phyloP scores from a whole-genome alignment of 768 basidiomycete genomes.

The Tricholoma saponaceum region DNA sequence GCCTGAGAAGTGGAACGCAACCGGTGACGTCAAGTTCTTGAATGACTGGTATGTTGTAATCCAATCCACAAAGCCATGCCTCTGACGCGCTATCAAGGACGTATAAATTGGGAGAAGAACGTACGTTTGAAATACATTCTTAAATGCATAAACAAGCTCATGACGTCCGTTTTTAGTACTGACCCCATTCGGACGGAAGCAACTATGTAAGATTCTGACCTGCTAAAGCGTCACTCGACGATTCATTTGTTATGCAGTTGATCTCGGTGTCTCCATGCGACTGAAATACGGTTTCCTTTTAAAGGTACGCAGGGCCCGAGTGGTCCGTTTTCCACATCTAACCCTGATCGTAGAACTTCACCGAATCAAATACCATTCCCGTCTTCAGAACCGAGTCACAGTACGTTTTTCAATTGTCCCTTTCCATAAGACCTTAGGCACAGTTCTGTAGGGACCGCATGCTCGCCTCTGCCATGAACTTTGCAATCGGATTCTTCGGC shows the following conservation, averaged over 20 bases:
- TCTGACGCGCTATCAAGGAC: conserved; percentile 46
- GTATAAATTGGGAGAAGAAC: conserved; percentile 87
- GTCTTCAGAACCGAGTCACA: conserved; percentile 81
- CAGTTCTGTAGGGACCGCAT: conserved; percentile 56
- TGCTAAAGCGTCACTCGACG: not conserved
- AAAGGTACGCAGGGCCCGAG: conserved; percentile 32
- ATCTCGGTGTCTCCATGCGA: conserved; percentile 66
- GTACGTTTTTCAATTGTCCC: conserved; percentile 27
- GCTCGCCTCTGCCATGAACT: conserved; percentile 60
- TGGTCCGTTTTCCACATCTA: not conserved
- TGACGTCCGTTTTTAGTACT: conserved; percentile 44
- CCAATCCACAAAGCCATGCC: not conserved
- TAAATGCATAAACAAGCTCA: not conserved
- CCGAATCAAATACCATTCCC: conserved; percentile 54
- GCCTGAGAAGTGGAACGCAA: conserved; percentile 58
- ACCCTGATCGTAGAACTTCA: conserved; percentile 45
- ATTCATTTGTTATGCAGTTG: conserved; percentile 31
- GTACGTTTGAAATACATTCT: conserved; percentile 28
- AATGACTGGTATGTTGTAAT: conserved; percentile 64
- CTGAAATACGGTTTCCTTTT: conserved; percentile 80
- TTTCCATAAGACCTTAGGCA: not conserved
- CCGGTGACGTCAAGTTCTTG: conserved; percentile 68
- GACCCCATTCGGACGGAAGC: conserved; percentile 88
- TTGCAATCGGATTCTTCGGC: conserved; percentile 74
- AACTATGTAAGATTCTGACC: conserved; percentile 55